phyloP scores from a whole-genome alignment of 768 basidiomycete genomes.

The Suillus fuscotomentosus region DNA sequence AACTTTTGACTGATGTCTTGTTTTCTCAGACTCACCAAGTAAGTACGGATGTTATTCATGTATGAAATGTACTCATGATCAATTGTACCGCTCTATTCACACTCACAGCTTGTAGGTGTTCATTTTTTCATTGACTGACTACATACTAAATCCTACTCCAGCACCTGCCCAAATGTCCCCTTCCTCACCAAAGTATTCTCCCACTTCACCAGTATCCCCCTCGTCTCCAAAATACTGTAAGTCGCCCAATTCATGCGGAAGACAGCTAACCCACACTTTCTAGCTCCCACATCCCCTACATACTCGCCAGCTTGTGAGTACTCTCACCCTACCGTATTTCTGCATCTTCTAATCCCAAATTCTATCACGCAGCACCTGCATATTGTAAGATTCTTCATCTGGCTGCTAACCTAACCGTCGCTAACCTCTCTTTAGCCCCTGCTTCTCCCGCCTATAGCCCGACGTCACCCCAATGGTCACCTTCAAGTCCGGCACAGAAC shows the following conservation, averaged over 20 bases:
- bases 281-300: constrained; percentile 83
- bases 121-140: constrained; percentile 1
- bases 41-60: constrained; percentile 35
- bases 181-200: constrained; percentile 90
- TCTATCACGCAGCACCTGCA: constrained; percentile 55
- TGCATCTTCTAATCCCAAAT: constrained; percentile 9
- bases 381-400: constrained; percentile 58
- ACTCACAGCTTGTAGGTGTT: constrained; percentile 59
- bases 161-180: constrained; percentile 85
- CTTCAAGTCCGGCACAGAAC: constrained; percentile 71
- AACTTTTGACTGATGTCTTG: background rate
- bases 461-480: constrained; percentile 82
- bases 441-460: constrained; percentile 87
- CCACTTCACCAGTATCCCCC: constrained; percentile 89
- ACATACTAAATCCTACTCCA: constrained; percentile 25
- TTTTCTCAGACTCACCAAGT: constrained; percentile 72
- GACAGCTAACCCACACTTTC: constrained; percentile 12
- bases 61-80: constrained; percentile 22
- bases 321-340: background rate
- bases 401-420: constrained; percentile 14
- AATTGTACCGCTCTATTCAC: constrained; percentile 4
- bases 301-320: constrained; percentile 86
- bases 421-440: constrained; percentile 48
- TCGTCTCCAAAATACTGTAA: constrained; percentile 91
- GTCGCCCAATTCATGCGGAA: constrained; percentile 24